A percentile compares a stretch with the other conserved stretches of the same genome.
Conservation (phyloP, 2,329 filamentous ascomycete species). For the Fusarium devonianum region DNA sequence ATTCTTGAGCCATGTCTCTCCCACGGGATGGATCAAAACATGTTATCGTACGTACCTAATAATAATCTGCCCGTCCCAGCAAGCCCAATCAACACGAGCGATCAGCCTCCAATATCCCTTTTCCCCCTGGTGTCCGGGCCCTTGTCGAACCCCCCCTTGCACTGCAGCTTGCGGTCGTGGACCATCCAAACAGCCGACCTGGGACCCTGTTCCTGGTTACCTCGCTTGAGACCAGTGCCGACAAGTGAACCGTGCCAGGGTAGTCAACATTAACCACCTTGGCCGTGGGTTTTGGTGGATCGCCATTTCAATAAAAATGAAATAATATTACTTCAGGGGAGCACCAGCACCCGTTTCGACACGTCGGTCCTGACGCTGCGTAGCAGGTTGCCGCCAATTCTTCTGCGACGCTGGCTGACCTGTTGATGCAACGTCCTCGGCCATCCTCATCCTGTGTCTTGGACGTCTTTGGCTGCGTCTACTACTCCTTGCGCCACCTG, state of each 20-base stretch:
- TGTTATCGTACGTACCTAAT: conserved; percentile 12
- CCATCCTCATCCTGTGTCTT: conserved; percentile 10
- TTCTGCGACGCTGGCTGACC: conserved; percentile 5
- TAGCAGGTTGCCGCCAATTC: conserved; percentile 15
- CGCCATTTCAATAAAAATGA: conserved; percentile 30
- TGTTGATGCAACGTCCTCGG: too few relatives aligned
- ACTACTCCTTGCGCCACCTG: conserved; percentile 11
- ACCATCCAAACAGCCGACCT: conserved; percentile 32
- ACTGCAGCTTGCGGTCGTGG: conserved; percentile 18
- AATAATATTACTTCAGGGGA: conserved; percentile 34
- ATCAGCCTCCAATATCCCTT: conserved; percentile 14
- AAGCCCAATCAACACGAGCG: conserved; percentile 29
- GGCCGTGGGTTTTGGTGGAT: conserved; percentile 34
- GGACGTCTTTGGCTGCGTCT: conserved; percentile 14
- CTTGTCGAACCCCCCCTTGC: conserved; percentile 35
- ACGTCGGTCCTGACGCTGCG: conserved; percentile 21
- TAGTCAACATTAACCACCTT: conserved; percentile 35
- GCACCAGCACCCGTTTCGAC: conserved; percentile 32
- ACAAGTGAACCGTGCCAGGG: conserved; percentile 36
- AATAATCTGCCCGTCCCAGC: conserved; percentile 22
- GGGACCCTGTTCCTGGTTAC: conserved; percentile 30
- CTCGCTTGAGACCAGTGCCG: conserved; percentile 38
- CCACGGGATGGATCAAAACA: conserved; percentile 1
- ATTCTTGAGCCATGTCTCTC: conserved; percentile 13
- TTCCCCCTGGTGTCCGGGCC: conserved; percentile 28